phyloP scores from a whole-genome alignment of 2,329 filamentous ascomycete genomes.

The Aaosphaeria arxii region DNA sequence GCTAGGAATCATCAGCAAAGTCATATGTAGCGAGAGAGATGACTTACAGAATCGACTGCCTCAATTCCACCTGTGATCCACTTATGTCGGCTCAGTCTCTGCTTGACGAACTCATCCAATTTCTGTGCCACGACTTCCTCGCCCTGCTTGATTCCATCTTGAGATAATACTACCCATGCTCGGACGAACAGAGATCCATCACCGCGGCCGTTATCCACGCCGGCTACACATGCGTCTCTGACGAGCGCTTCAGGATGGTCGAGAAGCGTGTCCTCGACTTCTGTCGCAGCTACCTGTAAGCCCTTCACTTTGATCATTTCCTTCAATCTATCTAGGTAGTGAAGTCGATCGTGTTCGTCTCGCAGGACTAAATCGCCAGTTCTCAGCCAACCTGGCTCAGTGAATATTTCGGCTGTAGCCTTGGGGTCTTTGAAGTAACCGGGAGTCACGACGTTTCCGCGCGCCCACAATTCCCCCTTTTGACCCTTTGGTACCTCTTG shows the following conservation, averaged over 20 bases:
- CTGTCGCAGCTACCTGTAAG: slow-evolving; percentile 49
- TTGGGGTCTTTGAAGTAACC: slow-evolving; percentile 28
- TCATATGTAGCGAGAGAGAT: background rate
- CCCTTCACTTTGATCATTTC: slow-evolving; percentile 51
- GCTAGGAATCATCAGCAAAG: slow-evolving; percentile 8
- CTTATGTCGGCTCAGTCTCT: slow-evolving; percentile 23
- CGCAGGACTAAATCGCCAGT: slow-evolving; percentile 27
- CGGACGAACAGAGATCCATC: slow-evolving; percentile 28
- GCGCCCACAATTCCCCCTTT: slow-evolving; percentile 26
- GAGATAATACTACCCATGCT: slow-evolving; percentile 26
- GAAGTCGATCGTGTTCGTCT: slow-evolving; percentile 21
- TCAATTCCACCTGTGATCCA: slow-evolving; percentile 30
- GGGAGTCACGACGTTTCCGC: slow-evolving; percentile 25
- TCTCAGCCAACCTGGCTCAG: slow-evolving; percentile 23
- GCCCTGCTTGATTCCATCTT: slow-evolving; percentile 10
- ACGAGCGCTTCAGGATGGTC: slow-evolving; percentile 35
- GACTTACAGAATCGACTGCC: slow-evolving; percentile 23
- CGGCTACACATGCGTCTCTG: slow-evolving; percentile 27
- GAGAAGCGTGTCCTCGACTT: slow-evolving; percentile 47
- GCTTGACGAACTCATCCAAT: slow-evolving; percentile 19
- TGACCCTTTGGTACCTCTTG: slow-evolving; percentile 19
- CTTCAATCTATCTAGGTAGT: slow-evolving; percentile 37
- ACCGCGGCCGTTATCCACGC: slow-evolving; percentile 26
- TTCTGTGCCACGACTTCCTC: slow-evolving; percentile 14
- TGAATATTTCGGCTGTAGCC: slow-evolving; percentile 26